A percentile compares a stretch with the other conserved stretches of the same genome.
Evolutionary conservation across 768 basidiomycete genomes (phyloP).

Genomic region (Russula brevipes): DNA sequence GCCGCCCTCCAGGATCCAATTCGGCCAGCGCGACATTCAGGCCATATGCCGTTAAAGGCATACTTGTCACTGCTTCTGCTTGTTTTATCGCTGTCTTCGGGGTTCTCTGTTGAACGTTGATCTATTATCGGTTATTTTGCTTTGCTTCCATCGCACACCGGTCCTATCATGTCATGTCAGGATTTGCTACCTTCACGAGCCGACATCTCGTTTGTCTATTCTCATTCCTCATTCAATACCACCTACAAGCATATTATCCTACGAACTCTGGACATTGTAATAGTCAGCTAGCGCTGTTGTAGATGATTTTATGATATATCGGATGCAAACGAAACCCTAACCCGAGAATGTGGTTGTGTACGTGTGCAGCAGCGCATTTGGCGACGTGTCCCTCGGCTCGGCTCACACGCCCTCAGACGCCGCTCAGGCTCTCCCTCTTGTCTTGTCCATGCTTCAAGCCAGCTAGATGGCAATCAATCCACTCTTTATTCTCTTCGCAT

Average conservation of each 20-base stretch:
- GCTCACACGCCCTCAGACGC: no score
- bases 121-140: slow-evolving; percentile 5
- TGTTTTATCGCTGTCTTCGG: slow-evolving; percentile 1
- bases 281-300: no score
- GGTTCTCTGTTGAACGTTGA: slow-evolving; percentile 12
- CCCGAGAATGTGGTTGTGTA: slow-evolving; percentile 10
- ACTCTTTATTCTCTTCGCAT: slow-evolving; percentile 30
- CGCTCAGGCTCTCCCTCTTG: neutral
- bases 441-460: slow-evolving; percentile 19
- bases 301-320: no score
- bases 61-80: slow-evolving; percentile 2
- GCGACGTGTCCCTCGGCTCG: slow-evolving; percentile 8
- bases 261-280: slow-evolving; percentile 7
- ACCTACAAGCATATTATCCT: slow-evolving; percentile 1
- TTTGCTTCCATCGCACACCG: neutral
- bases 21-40: neutral
- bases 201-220: neutral
- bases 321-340: slow-evolving; percentile 2
- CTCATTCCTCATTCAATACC: neutral
- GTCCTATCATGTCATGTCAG: neutral
- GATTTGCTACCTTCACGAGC: neutral
- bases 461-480: slow-evolving; percentile 29
- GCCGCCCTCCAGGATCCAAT: slow-evolving; percentile 52
- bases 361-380: neutral
- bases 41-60: neutral